Conservation (phyloP, 108 stramenopile species). For the Schizochytrium sp. region DNA sequence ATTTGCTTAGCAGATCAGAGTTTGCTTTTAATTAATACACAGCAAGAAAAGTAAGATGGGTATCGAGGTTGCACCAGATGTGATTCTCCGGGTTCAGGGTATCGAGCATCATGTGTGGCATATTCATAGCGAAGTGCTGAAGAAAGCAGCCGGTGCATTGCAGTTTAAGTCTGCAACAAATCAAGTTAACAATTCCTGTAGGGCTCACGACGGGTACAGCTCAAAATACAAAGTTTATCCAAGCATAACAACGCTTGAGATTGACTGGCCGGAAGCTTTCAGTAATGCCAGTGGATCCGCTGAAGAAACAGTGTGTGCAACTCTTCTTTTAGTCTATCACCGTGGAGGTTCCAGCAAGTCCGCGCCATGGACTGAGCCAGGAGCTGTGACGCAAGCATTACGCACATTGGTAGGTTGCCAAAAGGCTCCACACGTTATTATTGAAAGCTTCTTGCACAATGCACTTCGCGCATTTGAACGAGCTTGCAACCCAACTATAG, state of each 20-base stretch:
- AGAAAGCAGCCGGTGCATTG: not conserved
- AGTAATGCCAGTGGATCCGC: not conserved
- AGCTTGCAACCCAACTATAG: not conserved
- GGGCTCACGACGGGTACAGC: not conserved
- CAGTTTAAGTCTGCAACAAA: not conserved
- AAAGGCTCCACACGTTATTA: not conserved
- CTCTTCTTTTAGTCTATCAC: not conserved
- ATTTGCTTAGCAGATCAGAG: not conserved
- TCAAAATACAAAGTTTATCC: not conserved
- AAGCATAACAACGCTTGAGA: not conserved
- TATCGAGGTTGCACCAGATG: not conserved
- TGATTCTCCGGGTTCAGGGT: not conserved
- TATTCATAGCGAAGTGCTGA: constrained; percentile 32
- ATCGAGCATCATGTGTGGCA: constrained; percentile 1
- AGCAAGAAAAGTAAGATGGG: not conserved
- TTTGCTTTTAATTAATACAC: not conserved
- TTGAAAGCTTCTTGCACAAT: not conserved
- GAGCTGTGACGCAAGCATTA: not conserved
- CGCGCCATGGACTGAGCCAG: not conserved
- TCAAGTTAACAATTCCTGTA: not conserved
- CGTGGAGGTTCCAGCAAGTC: not conserved
- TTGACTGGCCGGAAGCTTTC: not conserved
- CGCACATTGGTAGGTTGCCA: not conserved
- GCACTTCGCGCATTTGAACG: not conserved
- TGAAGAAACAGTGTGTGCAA: not conserved